Percentiles rank a stretch among this genome's conserved stretches.
These are phyloP conservation scores for Lachancea waltii DNA, from an alignment of 805 yeast species.

Conservation along the genomic window DNA sequence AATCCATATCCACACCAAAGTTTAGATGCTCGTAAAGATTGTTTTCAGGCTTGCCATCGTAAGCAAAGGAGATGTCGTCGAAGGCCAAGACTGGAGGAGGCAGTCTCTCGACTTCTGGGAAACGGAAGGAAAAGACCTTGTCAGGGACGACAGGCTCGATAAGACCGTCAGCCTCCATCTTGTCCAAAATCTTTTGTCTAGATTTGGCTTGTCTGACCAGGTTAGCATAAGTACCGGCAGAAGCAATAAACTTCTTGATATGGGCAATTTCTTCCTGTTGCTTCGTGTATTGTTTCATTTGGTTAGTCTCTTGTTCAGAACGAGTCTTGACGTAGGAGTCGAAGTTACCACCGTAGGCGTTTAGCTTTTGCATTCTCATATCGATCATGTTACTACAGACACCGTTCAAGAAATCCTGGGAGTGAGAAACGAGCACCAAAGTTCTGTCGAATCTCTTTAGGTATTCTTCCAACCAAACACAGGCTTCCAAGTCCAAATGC, in stretches of 20 bases:
- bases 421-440: conserved; percentile 90
- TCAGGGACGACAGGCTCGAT: conserved; percentile 90
- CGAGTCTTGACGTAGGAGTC: conserved; percentile 95
- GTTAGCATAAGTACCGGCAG: conserved; percentile 99
- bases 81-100: conserved; percentile 98
- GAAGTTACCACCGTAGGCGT: conserved; percentile 93
- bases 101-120: conserved; percentile 91
- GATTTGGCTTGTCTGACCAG: conserved; percentile 98
- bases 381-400: conserved; percentile 98
- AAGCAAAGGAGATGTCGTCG: conserved; percentile 89
- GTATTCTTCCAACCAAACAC: conserved; percentile 99
- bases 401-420: conserved; percentile 98
- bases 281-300: conserved; percentile 93
- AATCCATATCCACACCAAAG: conserved; percentile 99
- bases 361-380: conserved; percentile 78
- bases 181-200: conserved; percentile 97
- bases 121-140: conserved; percentile 87
- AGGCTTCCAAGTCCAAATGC: conserved; percentile 97
- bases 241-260: conserved; percentile 97
- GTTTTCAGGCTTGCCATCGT: conserved; percentile 76
- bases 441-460: conserved; percentile 90
- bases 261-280: conserved; percentile 99
- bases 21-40: conserved; percentile 85
- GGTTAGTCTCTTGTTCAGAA: conserved; percentile 88
- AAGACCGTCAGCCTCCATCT: conserved; percentile 99